Percentiles rank a stretch among this genome's conserved stretches.
These are phyloP conservation scores for Kuraishia hungarica DNA, from an alignment of 805 yeast genomes.

Conservation along the genomic window DNA sequence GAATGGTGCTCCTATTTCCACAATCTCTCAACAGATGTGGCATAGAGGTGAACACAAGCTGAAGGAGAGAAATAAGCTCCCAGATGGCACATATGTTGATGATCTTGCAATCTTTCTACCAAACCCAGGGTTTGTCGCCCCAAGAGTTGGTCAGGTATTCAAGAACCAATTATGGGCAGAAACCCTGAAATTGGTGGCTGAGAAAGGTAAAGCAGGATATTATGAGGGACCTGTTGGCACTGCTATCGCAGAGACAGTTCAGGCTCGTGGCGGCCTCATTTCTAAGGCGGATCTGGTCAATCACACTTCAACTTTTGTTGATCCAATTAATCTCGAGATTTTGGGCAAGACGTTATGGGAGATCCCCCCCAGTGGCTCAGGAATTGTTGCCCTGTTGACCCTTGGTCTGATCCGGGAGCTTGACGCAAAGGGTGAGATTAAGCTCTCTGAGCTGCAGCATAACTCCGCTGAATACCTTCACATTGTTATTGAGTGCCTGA, in stretches of 20 bases:
- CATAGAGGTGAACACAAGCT: conserved; percentile 28
- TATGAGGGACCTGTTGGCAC: conserved; percentile 67
- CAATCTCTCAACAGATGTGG: conserved; percentile 49
- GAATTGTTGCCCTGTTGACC: conserved; percentile 65
- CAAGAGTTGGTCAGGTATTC: conserved; percentile 51
- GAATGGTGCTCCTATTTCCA: conserved; percentile 56
- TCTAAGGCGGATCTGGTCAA: conserved; percentile 42
- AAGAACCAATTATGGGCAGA: conserved; percentile 43
- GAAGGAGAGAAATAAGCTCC: conserved; percentile 21
- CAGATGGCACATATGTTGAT: conserved; percentile 19
- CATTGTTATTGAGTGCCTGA: conserved; percentile 59
- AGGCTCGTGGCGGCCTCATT: conserved; percentile 47
- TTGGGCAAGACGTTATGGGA: conserved; percentile 61
- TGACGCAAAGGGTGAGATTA: conserved; percentile 32
- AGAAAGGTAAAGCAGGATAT: conserved; percentile 54
- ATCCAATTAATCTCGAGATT: conserved; percentile 49
- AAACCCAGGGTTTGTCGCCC: conserved; percentile 31
- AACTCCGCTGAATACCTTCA: conserved; percentile 69
- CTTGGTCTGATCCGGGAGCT: conserved; percentile 57
- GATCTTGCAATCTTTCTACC: conserved; percentile 28
- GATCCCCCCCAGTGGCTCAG: conserved; percentile 81
- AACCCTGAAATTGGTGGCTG: conserved; percentile 41
- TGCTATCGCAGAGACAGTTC: conserved; percentile 47
- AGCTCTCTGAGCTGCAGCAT: conserved; percentile 39
- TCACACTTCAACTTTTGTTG: conserved; percentile 56